Percentiles rank a stretch among this genome's conserved stretches.
phyloP scores from a whole-genome alignment of 345 rosid species.

The Laguncularia racemosa region DNA sequence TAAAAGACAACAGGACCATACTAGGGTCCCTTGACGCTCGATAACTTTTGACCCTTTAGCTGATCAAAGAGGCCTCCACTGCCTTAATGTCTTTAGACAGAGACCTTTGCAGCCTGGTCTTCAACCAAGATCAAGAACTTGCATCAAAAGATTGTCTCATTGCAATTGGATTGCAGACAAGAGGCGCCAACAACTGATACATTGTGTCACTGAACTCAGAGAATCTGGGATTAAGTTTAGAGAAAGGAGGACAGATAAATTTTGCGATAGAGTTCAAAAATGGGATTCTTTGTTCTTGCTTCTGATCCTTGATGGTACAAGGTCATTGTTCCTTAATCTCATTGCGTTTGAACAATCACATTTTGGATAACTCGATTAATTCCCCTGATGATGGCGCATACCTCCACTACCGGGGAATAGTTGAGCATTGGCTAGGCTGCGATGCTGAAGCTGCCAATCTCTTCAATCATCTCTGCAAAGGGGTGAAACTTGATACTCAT shows the following conservation, averaged over 20 bases:
- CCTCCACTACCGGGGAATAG: constrained; percentile 68
- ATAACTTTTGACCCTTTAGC: constrained; percentile 55
- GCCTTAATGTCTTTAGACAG: constrained; percentile 66
- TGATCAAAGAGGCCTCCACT: constrained; percentile 57
- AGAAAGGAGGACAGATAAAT: constrained; percentile 66
- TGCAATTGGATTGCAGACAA: constrained; percentile 63
- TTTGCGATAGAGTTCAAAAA: constrained; percentile 77
- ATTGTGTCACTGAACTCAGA: constrained; percentile 63
- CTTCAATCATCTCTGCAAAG: constrained; percentile 78
- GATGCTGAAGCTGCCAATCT: constrained; percentile 81
- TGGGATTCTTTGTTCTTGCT: constrained; percentile 67
- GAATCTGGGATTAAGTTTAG: constrained; percentile 78
- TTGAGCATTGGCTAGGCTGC: constrained; percentile 87
- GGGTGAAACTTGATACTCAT: constrained; percentile 69
- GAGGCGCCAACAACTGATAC: constrained; percentile 65
- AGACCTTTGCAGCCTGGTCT: constrained; percentile 61
- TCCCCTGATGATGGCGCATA: constrained; percentile 66
- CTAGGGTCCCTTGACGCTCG: constrained; percentile 30
- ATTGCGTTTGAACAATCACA: constrained; percentile 84
- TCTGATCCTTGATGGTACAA: constrained; percentile 82
- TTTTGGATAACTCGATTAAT: constrained; percentile 83
- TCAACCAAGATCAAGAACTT: constrained; percentile 31
- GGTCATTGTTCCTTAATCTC: constrained; percentile 77
- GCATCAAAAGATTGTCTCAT: constrained; percentile 53
- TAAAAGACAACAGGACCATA: constrained; percentile 38